A percentile compares a stretch with the other conserved stretches of the same genome.
phyloP scores from a whole-genome alignment of 352 stramenopile species.

The Globisporangium recalcitrans region DNA sequence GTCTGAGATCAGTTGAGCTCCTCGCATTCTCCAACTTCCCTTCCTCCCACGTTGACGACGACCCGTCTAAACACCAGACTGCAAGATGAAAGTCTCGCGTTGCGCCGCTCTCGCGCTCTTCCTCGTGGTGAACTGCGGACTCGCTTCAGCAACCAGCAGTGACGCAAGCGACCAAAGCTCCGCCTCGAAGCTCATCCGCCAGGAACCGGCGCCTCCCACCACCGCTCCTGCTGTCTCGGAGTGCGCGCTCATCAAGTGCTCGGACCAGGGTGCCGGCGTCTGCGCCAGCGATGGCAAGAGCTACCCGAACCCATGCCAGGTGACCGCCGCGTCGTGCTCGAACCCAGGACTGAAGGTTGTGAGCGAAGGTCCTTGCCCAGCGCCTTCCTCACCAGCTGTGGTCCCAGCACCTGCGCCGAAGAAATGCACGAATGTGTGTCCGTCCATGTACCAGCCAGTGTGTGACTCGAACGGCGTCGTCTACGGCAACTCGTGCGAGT shows the following conservation, averaged over 20 bases:
- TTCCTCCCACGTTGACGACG: too few species aligned
- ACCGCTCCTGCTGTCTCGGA: background rate
- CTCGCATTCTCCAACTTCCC: background rate
- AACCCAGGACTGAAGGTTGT: constrained; percentile 2
- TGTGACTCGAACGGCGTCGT: constrained; percentile 42
- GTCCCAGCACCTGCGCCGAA: background rate
- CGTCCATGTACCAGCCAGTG: constrained; percentile 28
- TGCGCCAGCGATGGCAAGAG: constrained; percentile 16
- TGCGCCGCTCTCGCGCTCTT: background rate
- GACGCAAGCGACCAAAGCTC: background rate
- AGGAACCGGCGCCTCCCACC: background rate
- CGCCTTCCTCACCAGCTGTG: background rate
- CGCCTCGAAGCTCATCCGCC: background rate
- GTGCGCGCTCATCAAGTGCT: constrained; percentile 17
- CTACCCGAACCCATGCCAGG: constrained; percentile 15
- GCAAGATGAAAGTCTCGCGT: background rate
- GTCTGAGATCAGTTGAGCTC: background rate
- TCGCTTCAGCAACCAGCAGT: background rate
- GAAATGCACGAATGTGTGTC: background rate
- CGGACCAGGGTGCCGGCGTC: constrained; percentile 7
- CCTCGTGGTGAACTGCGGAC: background rate
- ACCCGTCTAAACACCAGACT: too few species aligned
- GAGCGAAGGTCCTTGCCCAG: constrained; percentile 10
- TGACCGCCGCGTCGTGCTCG: constrained; percentile 4
- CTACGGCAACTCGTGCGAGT: constrained; percentile 45